Base-by-base conservation (phyloP, 768 basidiomycete genomes). In the Hydnomerulius pinastri region DNA sequence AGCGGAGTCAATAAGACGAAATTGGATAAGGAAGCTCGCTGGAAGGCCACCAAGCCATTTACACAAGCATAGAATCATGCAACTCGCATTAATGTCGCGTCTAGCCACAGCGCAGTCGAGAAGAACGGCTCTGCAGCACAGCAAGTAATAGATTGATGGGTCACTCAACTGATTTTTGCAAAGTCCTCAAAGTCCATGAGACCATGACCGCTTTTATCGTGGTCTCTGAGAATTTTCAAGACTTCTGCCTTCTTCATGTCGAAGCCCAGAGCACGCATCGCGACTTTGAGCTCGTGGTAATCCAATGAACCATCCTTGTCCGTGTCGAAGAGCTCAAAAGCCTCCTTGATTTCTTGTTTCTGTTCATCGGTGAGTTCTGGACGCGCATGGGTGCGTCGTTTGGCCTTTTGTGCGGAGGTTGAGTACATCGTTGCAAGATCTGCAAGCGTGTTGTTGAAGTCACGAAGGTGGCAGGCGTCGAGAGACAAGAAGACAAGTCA, bases 211-310 rank as follows among this genome's bases (percentile, higher is more conserved):
- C 83, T 82, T 73, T 90, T 90, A 70, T 94, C 91, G 57, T 94
- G 85, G 63, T 98, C 96, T 24, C 93, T 77, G 46, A 99, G 76
- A 24, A 98, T 79, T 70, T 98, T 98, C 59, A 99, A 74, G 36
- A 99, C 95, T 70, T 99, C 97, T 0, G 92, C 92, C 74, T 98
- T 99, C 78, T 98, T 98, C 73, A 97, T 68, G 68, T 98, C 97
- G 67, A 98, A 98, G 1, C 97, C 97, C 51, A 99, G 73, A 1
- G 97, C 97, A 38, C 97, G 82, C 92, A 99, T 95, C 44, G 96
- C 94, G 62, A 99, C 97, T 71, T 98, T 99, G 62, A 98, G 81
- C 67, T 99, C 97, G 73, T 99, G 97, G 72, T 98, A 98, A 73
- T 98, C 97, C 49, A 98, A 77, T 44, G 81, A 85, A 28, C 92